Evolutionary conservation across 805 yeast species (phyloP), one percentile per base, ranked within the genome.

Genomic region (Debaryomyces hansenii): DNA sequence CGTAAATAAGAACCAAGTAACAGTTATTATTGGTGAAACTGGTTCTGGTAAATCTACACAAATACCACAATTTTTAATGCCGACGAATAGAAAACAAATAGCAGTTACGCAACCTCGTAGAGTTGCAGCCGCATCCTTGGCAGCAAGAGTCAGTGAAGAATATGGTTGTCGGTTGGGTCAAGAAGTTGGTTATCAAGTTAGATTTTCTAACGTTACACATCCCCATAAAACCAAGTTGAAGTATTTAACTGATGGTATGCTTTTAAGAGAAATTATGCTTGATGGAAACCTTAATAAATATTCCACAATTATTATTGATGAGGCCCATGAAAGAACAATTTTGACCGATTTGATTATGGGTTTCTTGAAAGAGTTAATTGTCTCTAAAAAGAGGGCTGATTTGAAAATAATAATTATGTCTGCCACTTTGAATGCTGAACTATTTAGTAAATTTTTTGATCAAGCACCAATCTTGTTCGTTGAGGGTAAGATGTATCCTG

Each of bases 21-120:
- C 91, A 0, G 82, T 92, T 1, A 74, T 92, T 15, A 87, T 94
- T 60, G 98, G 98, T 67, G 98, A 92, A 62, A 92, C 99, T 0
- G 99, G 99, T 67, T 89, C 96, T 6, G 98, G 98, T 73, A 92
- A 92, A 62, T 91, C 98, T 3, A 92, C 99, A 0, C 99, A 92
- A 69, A 84, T 92, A 40, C 98, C 99, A 0, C 98, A 92, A 62
- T 85, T 92, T 53, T 62, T 92, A n/a, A 79, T 87, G 67, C 77
- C 80, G 0, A 60, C 66, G 32, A 69, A 67, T 51, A 64, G 67
- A 15, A 82, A 80, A 49, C 73, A 78, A 20, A 83, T 92, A 16
- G 98, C 96, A 0, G 92, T 94, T 6, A 91, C 99, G 0, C 98
- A 92, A 69, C 99, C 99, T 1, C 85, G 99, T 69, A 79, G 98